Conservation (phyloP, 768 basidiomycete genomes). For the Russula ochroleuca region DNA sequence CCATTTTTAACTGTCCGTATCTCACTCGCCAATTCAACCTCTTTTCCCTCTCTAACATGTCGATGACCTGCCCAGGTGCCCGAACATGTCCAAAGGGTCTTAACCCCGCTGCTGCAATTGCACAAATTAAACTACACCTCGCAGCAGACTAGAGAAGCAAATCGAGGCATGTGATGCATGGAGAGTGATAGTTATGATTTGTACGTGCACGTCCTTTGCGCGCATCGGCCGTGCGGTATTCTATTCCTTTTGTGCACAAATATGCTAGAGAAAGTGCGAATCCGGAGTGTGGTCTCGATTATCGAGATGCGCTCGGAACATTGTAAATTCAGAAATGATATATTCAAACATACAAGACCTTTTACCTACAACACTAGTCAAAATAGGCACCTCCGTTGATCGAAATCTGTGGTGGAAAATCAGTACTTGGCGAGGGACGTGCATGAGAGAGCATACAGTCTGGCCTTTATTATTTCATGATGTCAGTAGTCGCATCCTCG, state of each 20-base stretch:
- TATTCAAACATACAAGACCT: neutral
- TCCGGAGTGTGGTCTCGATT: neutral
- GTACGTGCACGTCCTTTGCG: slow-evolving; percentile 12
- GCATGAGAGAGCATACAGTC: neutral
- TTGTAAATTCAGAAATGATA: neutral
- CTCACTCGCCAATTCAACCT: slow-evolving; percentile 29
- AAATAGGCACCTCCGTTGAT: slow-evolving; percentile 13
- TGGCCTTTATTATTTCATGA: slow-evolving; percentile 10
- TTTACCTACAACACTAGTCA: slow-evolving; percentile 1
- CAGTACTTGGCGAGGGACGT: neutral
- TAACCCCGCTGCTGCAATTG: slow-evolving; percentile 89
- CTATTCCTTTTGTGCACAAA: slow-evolving; percentile 6
- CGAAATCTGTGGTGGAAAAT: slow-evolving; percentile 3
- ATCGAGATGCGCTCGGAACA: neutral
- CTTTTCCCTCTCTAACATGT: neutral
- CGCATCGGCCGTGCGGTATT: neutral
- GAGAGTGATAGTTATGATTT: neutral
- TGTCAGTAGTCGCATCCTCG: neutral
- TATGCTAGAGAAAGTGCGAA: slow-evolving; percentile 7
- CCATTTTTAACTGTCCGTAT: slow-evolving; percentile 86
- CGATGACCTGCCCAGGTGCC: slow-evolving; percentile 46
- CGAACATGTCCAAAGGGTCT: slow-evolving; percentile 97
- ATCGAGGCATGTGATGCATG: neutral
- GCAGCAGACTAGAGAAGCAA: slow-evolving; percentile 55
- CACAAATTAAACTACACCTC: slow-evolving; percentile 89